Evolutionary conservation across 1,284 basidiomycete species (phyloP), one percentile per base, ranked within the genome.

Genomic region (Puccinia horiana): DNA sequence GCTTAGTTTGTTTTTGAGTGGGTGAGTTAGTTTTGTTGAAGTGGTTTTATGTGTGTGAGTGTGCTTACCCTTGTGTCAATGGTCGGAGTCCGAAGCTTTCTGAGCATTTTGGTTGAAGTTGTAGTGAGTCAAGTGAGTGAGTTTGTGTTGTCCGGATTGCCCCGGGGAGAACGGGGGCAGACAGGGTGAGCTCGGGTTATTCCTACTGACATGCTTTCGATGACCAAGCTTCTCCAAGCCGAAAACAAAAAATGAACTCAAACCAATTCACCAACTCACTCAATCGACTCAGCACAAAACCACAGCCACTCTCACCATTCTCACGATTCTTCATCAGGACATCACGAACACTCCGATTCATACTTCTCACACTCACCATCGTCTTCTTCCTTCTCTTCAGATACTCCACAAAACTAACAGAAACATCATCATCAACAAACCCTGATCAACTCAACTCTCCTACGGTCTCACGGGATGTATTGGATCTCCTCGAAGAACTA

Each of bases 181-280:
- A n/a, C n/a, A n/a, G n/a, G n/a, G n/a, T n/a, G n/a, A n/a, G n/a
- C n/a, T n/a, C n/a, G n/a, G n/a, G n/a, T n/a, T n/a, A n/a, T n/a
- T n/a, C n/a, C n/a, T n/a, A n/a, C n/a, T n/a, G n/a, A n/a, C n/a
- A n/a, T 47, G 16, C 44, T 47, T 47, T 47, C 16, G 8, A 47
- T 16, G 16, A 8, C 8, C 8, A 47, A 47, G 16, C 44, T 16
- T 8, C 44, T 47, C 16, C 44, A 47, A 47, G 44, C 9, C 44
- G 16, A 47, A 8, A 47, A 47, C 8, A 47, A 8, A 8, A 47
- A 47, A 58, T 58, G 35, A 63, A 63, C 29, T 37, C 32, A 63
- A 67, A 67, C 20, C 35, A 47, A 9, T 23, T 72, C 69, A 72
- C 69, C 44, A 18, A 47, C 69, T 72, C 69, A 29, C 14, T 72